Evolutionary conservation across 2,329 filamentous ascomycete species (phyloP).

Genomic region (Neospermospora avenae): DNA sequence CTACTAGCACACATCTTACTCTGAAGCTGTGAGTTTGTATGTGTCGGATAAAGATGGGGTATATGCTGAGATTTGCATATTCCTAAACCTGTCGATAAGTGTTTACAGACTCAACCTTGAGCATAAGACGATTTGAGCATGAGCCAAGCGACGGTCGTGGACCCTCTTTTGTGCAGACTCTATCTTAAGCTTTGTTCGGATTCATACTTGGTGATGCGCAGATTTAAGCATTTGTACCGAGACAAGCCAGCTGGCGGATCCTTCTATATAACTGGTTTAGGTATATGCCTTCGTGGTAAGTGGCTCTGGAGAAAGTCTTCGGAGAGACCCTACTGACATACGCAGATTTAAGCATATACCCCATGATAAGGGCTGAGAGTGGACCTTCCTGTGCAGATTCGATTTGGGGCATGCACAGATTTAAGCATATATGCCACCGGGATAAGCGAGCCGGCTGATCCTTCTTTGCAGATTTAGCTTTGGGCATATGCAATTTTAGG

Average conservation of each 20-base stretch:
- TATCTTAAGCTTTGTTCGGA: not conserved
- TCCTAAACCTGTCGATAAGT: not conserved
- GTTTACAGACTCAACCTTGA: not conserved
- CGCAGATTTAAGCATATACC: not conserved
- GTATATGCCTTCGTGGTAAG: not conserved
- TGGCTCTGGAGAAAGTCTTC: not conserved
- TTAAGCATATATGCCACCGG: not conserved
- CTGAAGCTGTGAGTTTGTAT: not conserved
- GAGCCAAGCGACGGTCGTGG: not conserved
- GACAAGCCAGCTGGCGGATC: not conserved
- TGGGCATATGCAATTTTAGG: not conserved
- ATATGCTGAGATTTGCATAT: not conserved
- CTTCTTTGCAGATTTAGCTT: not conserved
- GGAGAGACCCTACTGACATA: not conserved
- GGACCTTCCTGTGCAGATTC: not conserved
- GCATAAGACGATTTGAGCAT: not conserved
- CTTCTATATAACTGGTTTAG: not conserved
- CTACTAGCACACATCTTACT: not conserved
- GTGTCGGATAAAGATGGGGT: not conserved
- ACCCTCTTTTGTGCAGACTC: not conserved
- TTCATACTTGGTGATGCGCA: not conserved
- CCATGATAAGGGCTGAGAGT: not conserved
- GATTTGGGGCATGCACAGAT: not conserved
- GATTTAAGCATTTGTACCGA: not conserved
- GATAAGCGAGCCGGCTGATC: not conserved